Conservation (phyloP, 768 basidiomycete species). For the Basidioascus undulatus region DNA sequence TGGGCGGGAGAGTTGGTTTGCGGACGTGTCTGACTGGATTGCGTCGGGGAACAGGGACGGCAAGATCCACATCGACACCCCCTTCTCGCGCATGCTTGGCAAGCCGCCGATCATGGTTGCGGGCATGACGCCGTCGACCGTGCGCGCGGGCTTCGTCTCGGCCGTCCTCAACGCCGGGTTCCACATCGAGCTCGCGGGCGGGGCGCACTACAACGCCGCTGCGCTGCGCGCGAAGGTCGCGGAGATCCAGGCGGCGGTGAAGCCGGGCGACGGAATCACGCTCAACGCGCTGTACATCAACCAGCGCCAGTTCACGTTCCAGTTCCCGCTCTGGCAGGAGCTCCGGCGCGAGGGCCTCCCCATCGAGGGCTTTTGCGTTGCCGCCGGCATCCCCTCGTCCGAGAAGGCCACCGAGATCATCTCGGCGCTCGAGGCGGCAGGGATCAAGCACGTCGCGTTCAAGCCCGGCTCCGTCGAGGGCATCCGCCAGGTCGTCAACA, state of each 20-base stretch:
- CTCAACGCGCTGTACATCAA: slow-evolving; percentile 95
- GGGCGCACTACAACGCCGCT: slow-evolving; percentile 80
- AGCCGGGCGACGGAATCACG: slow-evolving; percentile 73
- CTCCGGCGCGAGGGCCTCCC: slow-evolving; percentile 88
- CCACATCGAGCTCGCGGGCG: slow-evolving; percentile 91
- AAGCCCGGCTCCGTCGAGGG: slow-evolving; percentile 97
- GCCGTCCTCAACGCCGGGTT: slow-evolving; percentile 82
- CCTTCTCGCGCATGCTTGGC: slow-evolving; percentile 82
- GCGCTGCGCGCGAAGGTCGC: slow-evolving; percentile 73
- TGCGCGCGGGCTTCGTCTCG: slow-evolving; percentile 81
- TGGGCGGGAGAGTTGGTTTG: neutral
- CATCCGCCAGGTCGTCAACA: slow-evolving; percentile 88
- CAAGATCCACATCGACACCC: slow-evolving; percentile 72
- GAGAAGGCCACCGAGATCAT: slow-evolving; percentile 98
- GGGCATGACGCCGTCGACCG: slow-evolving; percentile 96
- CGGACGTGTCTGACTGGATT: slow-evolving; percentile 2
- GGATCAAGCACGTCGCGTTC: slow-evolving; percentile 90
- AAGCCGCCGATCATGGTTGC: slow-evolving; percentile 99
- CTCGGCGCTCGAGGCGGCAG: slow-evolving; percentile 46
- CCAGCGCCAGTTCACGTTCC: slow-evolving; percentile 88
- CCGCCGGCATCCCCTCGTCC: slow-evolving; percentile 84
- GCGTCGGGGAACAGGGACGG: slow-evolving; percentile 41
- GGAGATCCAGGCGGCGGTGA: slow-evolving; percentile 70
- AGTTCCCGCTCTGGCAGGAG: slow-evolving; percentile 92
- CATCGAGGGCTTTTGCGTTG: slow-evolving; percentile 96